These are phyloP conservation scores for Eucalyptus paniculata DNA, from an alignment of 345 rosid species.

Conservation along the genomic window DNA sequence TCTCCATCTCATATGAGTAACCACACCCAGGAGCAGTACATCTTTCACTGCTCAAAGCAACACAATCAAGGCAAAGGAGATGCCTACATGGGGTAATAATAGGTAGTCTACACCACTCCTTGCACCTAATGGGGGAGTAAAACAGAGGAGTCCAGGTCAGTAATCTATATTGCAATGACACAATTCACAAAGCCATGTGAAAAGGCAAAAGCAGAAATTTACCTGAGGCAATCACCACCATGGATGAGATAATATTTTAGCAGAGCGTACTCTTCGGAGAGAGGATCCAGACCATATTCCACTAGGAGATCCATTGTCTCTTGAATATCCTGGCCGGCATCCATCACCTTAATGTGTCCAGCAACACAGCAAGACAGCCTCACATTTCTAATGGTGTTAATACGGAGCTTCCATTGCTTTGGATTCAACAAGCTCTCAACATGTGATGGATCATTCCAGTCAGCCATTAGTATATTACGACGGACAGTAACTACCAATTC, in stretches of 20 bases:
- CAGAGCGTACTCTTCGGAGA: constrained; percentile 53
- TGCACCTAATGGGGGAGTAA: constrained; percentile 42
- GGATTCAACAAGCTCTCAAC: constrained; percentile 93
- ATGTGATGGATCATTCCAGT: constrained; percentile 99
- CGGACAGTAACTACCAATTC: constrained; percentile 89
- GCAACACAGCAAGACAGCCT: constrained; percentile 97
- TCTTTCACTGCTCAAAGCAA: constrained; percentile 58
- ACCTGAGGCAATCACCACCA: constrained; percentile 90
- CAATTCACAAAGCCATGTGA: neutral
- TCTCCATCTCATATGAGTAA: constrained; percentile 75
- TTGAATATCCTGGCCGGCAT: constrained; percentile 83
- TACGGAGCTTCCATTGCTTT: constrained; percentile 90
- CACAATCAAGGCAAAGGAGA: constrained; percentile 83
- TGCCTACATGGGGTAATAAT: constrained; percentile 90
- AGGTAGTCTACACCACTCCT: constrained; percentile 97
- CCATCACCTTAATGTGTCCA: constrained; percentile 81
- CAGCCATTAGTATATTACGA: constrained; percentile 87
- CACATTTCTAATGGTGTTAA: constrained; percentile 58
- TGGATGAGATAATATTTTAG: constrained; percentile 53
- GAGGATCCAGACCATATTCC: constrained; percentile 47
- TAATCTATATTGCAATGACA: neutral
- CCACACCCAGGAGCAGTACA: constrained; percentile 75
- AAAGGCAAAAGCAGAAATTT: constrained; percentile 2
- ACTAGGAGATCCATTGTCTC: constrained; percentile 85
- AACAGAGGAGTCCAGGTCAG: neutral